These are phyloP conservation scores for Cryptosporidium baileyi DNA, from an alignment of 169 alveolate species.

Conservation along the genomic window DNA sequence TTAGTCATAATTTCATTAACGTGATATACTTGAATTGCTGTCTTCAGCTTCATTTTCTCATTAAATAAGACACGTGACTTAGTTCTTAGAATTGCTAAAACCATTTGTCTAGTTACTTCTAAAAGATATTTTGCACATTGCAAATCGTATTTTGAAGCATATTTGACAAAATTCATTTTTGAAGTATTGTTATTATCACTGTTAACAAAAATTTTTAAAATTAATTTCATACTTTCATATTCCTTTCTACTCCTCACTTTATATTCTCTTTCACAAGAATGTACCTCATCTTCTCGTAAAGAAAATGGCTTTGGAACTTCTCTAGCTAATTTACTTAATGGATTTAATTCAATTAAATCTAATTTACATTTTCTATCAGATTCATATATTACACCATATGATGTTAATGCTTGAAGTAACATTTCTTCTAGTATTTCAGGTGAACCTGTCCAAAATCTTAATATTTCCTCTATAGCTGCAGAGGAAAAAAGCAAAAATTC, in stretches of 20 bases:
- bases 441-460: neutral
- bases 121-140: no score
- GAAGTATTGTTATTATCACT: neutral
- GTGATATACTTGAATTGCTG: no score
- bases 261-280: neutral
- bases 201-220: no score
- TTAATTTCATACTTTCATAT: neutral
- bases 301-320: neutral
- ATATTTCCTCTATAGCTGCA: neutral
- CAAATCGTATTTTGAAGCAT: no score
- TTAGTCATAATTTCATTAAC: no score
- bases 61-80: no score
- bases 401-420: neutral
- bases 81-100: no score
- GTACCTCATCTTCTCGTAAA: neutral
- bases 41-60: no score
- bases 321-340: neutral
- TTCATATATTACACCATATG: neutral
- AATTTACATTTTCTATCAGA: neutral
- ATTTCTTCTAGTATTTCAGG: neutral
- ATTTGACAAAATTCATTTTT: no score
- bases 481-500: neutral
- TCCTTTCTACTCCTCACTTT: neutral
- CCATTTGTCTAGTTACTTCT: no score
- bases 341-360: neutral